Evolutionary conservation across 768 basidiomycete species (phyloP), one percentile per base, ranked within the genome.

Genomic region (Podaxis rugospora): DNA sequence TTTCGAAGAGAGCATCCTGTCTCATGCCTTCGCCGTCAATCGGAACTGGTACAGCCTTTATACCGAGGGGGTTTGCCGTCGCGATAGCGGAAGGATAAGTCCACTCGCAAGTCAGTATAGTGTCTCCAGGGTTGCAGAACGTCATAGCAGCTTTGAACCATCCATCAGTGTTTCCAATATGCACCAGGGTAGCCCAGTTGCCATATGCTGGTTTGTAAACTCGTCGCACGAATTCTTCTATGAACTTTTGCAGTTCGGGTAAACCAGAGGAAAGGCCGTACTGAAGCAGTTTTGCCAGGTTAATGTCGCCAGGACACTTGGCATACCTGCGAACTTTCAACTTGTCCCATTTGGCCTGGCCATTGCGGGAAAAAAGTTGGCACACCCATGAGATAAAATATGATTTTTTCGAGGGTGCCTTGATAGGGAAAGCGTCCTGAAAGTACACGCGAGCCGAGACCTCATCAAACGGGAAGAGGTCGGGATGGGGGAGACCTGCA

Each of bases 1-100:
- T 64, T 49, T 80, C 73, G 21, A 88, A 82, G 39, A 94, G 75
- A 27, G 76, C 80, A 51, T 80, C 79, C 4, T 82, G 79, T n/a
- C 82, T 77, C 79, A 93, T 85, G 37, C 92, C 92, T 62, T 78
- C 70, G 3, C 75, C 79, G 67, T 95, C 92, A 79, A 91, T 86
- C 18, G 80, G 78, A 32, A 94, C 77, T 0, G 84, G 71, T 7
- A 87, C 77, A 11, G 83, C 71, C 37, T 71, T 69, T 42, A 88
- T 70, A 28, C 78, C 77, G 62, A 65, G 69, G 10, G 81, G 80
- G 7, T 47, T 51, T 69, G 76, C 74, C 18, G 71, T 55, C 9
- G 74, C 71, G 57, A 77, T 66, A 2, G 78, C 78, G 23, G 76
- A 84, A 1, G 91, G 87, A 68, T 92, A 95, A 0, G 89, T 84